Conservation (phyloP, 2,329 filamentous ascomycete species). For the Paecilomyces dactylethromorphus region DNA sequence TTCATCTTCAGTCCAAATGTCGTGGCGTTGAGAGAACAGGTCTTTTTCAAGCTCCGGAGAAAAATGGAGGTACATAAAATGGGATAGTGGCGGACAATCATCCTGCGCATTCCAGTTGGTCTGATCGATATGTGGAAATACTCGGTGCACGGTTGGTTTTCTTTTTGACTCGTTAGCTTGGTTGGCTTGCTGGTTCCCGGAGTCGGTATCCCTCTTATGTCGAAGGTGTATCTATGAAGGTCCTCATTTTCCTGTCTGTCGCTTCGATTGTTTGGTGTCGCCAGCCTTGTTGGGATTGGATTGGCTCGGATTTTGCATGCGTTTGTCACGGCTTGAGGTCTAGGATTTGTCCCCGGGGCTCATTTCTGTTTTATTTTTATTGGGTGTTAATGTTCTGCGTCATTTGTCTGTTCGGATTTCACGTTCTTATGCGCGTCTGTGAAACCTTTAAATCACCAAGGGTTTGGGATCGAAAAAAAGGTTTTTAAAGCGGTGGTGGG, state of each 20-base stretch:
- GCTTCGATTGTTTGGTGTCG: slow-evolving; percentile 4
- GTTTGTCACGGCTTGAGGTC: neutral
- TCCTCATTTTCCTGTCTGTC: slow-evolving; percentile 4
- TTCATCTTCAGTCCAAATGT: slow-evolving; percentile 6
- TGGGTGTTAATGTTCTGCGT: neutral
- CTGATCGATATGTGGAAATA: slow-evolving; percentile 18
- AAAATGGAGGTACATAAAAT: slow-evolving; percentile 28
- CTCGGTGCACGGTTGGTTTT: slow-evolving; percentile 21
- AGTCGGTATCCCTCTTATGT: slow-evolving; percentile 19
- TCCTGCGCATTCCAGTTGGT: slow-evolving; percentile 13
- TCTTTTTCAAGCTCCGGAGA: slow-evolving; percentile 15
- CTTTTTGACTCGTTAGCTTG: slow-evolving; percentile 17
- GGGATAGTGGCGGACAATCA: slow-evolving; percentile 15
- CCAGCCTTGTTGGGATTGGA: slow-evolving; percentile 5
- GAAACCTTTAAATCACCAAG: neutral
- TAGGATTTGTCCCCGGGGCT: neutral
- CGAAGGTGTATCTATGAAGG: slow-evolving; percentile 12
- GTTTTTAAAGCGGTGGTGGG: slow-evolving; percentile 2
- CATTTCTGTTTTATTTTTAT: neutral
- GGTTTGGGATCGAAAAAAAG: slow-evolving; percentile 1
- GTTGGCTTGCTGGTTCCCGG: slow-evolving; percentile 24
- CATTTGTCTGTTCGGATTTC: neutral
- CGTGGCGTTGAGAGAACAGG: slow-evolving; percentile 11
- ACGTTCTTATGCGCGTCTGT: neutral
- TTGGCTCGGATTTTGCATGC: neutral